phyloP scores from a whole-genome alignment of 1,284 basidiomycete genomes.

The Fomitiporia mediterranea region DNA sequence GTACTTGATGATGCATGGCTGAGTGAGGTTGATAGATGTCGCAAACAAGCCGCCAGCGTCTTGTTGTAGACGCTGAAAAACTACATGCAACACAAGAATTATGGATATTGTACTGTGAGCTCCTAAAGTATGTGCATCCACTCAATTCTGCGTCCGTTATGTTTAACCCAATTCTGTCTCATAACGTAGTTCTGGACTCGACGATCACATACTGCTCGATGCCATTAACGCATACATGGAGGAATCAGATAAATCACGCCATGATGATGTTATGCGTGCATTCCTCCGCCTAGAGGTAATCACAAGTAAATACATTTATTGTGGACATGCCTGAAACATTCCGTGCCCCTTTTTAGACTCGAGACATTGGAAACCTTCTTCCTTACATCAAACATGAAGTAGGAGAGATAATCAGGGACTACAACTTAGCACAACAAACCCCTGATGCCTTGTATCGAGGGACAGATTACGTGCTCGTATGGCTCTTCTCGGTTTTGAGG shows the following conservation, averaged over 20 bases:
- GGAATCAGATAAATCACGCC: slow-evolving; percentile 46
- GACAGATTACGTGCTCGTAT: slow-evolving; percentile 14
- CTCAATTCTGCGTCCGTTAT: background rate
- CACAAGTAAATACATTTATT: background rate
- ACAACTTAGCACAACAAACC: slow-evolving; percentile 19
- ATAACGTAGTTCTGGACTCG: slow-evolving; percentile 38
- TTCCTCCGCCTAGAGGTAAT: slow-evolving; percentile 80
- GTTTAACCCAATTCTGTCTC: background rate
- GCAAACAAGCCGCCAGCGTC: slow-evolving; percentile 66
- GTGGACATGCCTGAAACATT: background rate
- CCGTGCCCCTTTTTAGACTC: slow-evolving; percentile 13
- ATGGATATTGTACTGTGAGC: slow-evolving; percentile 80
- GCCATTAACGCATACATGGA: slow-evolving; percentile 63
- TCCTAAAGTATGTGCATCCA: slow-evolving; percentile 47
- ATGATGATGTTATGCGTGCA: slow-evolving; percentile 75
- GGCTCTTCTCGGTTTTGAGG: background rate
- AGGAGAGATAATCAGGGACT: slow-evolving; percentile 35
- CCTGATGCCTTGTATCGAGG: slow-evolving; percentile 23
- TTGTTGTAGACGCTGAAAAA: slow-evolving; percentile 88
- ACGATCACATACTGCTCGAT: slow-evolving; percentile 58
- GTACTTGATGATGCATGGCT: slow-evolving; percentile 4
- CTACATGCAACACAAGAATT: slow-evolving; percentile 78
- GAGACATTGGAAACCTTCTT: slow-evolving; percentile 53
- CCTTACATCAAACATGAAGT: slow-evolving; percentile 49
- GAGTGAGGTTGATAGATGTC: slow-evolving; percentile 57